phyloP scores from a whole-genome alignment of 2,329 filamentous ascomycete species.

The Fusarium acutatum region DNA sequence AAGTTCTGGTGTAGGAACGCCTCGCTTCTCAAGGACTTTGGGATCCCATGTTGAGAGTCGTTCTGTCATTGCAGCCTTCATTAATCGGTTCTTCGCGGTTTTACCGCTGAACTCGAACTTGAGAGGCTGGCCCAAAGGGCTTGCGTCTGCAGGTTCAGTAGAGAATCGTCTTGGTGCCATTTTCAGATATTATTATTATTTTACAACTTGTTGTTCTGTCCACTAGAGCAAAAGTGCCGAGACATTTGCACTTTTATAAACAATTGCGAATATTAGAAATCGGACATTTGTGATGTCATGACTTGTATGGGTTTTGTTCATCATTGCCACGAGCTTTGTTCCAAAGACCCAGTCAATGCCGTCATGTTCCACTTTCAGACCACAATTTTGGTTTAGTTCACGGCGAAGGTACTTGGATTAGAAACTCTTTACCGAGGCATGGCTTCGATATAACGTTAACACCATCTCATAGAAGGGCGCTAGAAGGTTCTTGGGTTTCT shows the following conservation, averaged over 20 bases:
- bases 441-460: background rate
- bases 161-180: constrained; percentile 17
- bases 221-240: accelerated
- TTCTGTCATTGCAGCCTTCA: constrained; percentile 75
- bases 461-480: background rate
- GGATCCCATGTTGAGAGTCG: constrained; percentile 68
- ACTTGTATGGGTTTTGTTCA: background rate
- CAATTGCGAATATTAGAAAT: background rate
- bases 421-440: background rate
- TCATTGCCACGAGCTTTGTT: background rate
- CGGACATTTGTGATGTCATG: constrained; percentile 6
- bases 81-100: constrained; percentile 69
- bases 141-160: constrained; percentile 1
- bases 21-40: constrained; percentile 58
- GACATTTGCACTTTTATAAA: background rate
- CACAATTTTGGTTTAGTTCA: constrained; percentile 2
- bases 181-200: background rate
- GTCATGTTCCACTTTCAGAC: constrained; percentile 17
- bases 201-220: background rate
- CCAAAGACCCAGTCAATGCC: background rate
- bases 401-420: background rate
- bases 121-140: constrained; percentile 54
- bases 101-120: constrained; percentile 60
- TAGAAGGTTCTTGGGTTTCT: background rate
- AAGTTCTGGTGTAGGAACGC: constrained; percentile 49